phyloP scores from a whole-genome alignment of 306 rosid species.

The Sophora flavescens region DNA sequence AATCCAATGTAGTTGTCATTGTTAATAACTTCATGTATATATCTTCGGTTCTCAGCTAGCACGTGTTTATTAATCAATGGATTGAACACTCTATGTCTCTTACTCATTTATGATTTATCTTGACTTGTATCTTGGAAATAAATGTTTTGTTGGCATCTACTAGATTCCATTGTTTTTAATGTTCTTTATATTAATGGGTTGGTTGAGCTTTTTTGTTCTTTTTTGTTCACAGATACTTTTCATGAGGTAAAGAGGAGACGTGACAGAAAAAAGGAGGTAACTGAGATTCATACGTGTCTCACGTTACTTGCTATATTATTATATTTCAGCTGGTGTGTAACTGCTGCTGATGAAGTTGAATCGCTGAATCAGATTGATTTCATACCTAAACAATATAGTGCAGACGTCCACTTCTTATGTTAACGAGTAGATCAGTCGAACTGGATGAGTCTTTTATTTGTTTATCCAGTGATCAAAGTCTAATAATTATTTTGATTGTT shows the following conservation, averaged over 20 bases:
- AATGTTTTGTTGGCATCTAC: constrained; percentile 18
- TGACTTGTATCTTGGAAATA: constrained; percentile 21
- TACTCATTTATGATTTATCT: constrained; percentile 22
- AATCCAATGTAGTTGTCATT: not conserved
- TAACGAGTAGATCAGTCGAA: not conserved
- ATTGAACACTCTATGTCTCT: not conserved
- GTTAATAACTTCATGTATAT: not conserved
- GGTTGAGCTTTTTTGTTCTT: constrained; percentile 15
- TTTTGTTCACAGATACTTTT: constrained; percentile 76
- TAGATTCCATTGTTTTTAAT: constrained; percentile 18
- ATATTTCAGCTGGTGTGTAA: constrained; percentile 16
- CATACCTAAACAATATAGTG: not conserved
- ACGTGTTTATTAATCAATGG: constrained; percentile 25
- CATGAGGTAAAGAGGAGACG: constrained; percentile 81
- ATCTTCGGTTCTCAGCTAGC: not conserved
- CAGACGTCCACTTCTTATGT: not conserved
- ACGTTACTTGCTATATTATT: not conserved
- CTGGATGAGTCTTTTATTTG: constrained; percentile 29
- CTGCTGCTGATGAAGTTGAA: too few relatives aligned
- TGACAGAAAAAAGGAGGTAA: constrained; percentile 78
- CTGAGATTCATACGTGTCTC: too few relatives aligned
- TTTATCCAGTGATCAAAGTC: not conserved
- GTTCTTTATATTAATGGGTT: constrained; percentile 11
- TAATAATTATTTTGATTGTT: constrained; percentile 16
- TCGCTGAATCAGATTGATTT: constrained; percentile 21